Conservation (phyloP, 441 rosid species). For the Syzygium malaccense region DNA sequence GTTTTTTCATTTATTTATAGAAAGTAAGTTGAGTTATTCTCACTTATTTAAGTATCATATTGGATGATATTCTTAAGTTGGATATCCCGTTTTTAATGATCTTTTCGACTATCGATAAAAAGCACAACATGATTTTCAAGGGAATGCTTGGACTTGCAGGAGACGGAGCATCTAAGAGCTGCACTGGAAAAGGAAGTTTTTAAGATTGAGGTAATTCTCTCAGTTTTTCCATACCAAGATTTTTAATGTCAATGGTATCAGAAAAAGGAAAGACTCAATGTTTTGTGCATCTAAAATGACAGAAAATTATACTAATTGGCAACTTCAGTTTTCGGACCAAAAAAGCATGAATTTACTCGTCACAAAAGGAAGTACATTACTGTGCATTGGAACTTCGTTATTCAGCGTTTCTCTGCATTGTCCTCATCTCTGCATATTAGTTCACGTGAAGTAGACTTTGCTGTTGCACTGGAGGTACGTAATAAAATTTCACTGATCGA, state of each 20-base stretch:
- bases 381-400: neutral
- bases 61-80: neutral
- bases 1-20: neutral
- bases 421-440: neutral
- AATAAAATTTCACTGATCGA: neutral
- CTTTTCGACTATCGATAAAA: neutral
- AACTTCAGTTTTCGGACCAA: neutral
- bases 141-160: constrained; percentile 22
- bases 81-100: neutral
- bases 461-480: neutral
- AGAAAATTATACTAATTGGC: neutral
- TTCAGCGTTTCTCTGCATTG: neutral
- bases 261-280: neutral
- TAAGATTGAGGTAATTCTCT: constrained; percentile 49
- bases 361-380: neutral
- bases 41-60: neutral
- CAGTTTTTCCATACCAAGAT: neutral
- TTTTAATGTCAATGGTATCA: neutral
- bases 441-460: neutral
- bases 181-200: constrained; percentile 55
- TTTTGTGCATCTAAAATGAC: neutral
- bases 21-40: neutral
- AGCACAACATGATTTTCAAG: neutral
- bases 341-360: neutral
- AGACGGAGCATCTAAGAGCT: constrained; percentile 41